Percentiles rank a stretch among this genome's conserved stretches.
Evolutionary conservation across 257 asterid genomes (phyloP).

Genomic region (Cordia subcordata): DNA sequence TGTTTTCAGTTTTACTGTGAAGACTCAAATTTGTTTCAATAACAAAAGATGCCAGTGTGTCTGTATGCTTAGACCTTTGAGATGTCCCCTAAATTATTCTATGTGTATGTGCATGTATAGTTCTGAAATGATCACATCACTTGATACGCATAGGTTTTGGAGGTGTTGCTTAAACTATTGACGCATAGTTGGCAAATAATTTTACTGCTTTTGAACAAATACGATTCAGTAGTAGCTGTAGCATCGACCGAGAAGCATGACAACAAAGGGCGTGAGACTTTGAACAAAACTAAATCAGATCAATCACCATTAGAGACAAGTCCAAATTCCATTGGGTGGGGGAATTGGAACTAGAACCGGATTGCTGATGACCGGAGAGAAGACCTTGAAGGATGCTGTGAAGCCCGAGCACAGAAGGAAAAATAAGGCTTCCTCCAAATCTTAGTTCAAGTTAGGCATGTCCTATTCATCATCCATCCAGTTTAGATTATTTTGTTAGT

Average conservation of each 20-base stretch:
- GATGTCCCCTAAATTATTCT: too few species aligned
- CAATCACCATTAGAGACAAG: slow-evolving; percentile 20
- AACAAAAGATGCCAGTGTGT: too few species aligned
- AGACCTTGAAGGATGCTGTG: slow-evolving; percentile 76
- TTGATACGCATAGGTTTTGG: neutral
- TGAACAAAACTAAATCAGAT: slow-evolving; percentile 16
- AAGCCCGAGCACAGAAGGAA: slow-evolving; percentile 77
- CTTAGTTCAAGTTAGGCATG: slow-evolving; percentile 33
- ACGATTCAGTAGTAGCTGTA: slow-evolving; percentile 36
- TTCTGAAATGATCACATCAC: neutral
- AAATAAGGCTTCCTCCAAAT: slow-evolving; percentile 36
- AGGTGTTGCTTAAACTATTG: neutral
- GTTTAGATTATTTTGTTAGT: too few species aligned
- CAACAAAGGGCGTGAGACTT: slow-evolving; percentile 19
- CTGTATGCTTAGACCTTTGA: too few species aligned
- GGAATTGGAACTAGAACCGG: slow-evolving; percentile 22
- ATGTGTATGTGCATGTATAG: neutral
- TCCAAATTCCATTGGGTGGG: slow-evolving; percentile 26
- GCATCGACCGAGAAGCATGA: slow-evolving; percentile 33
- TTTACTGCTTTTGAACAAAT: slow-evolving; percentile 1
- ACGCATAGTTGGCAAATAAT: slow-evolving; percentile 3
- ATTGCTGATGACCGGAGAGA: slow-evolving; percentile 25
- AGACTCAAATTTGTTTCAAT: too few species aligned
- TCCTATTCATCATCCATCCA: too few species aligned
- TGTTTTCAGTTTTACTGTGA: too few species aligned